These are phyloP conservation scores for Cladosporium cucumerinum DNA, from an alignment of 2,329 filamentous ascomycete genomes.

Conservation along the genomic window DNA sequence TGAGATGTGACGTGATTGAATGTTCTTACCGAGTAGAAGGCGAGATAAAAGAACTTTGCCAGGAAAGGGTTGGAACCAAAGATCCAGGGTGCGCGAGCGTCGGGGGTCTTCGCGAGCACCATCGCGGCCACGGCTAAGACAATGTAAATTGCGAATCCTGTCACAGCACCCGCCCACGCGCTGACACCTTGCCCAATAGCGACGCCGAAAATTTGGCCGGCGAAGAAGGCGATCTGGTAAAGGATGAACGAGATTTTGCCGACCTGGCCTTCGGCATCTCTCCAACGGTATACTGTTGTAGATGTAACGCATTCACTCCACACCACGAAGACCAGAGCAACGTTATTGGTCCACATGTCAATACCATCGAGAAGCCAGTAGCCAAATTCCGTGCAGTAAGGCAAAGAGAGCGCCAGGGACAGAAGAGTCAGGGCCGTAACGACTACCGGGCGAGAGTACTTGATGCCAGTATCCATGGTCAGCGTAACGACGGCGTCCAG, in stretches of 20 bases:
- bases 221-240: slow-evolving; percentile 54
- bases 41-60: slow-evolving; percentile 51
- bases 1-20: neutral
- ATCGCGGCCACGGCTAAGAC: slow-evolving; percentile 40
- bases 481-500: slow-evolving; percentile 56
- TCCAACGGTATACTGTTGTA: slow-evolving; percentile 54
- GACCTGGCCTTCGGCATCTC: slow-evolving; percentile 45
- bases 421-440: slow-evolving; percentile 50
- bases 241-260: slow-evolving; percentile 44
- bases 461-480: slow-evolving; percentile 52
- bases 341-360: slow-evolving; percentile 56
- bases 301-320: slow-evolving; percentile 52
- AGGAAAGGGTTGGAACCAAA: slow-evolving; percentile 38
- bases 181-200: slow-evolving; percentile 48
- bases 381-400: slow-evolving; percentile 58
- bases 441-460: slow-evolving; percentile 46
- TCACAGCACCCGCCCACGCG: slow-evolving; percentile 49
- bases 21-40: slow-evolving; percentile 54
- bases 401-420: slow-evolving; percentile 54
- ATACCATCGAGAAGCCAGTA: slow-evolving; percentile 55
- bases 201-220: slow-evolving; percentile 52
- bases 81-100: slow-evolving; percentile 40
- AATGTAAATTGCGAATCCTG: slow-evolving; percentile 54
- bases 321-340: slow-evolving; percentile 54
- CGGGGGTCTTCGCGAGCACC: slow-evolving; percentile 44